Percentiles rank a stretch among this genome's conserved stretches.
These are phyloP conservation scores for Ilex asprella DNA, from an alignment of 257 asterid species.

Conservation along the genomic window DNA sequence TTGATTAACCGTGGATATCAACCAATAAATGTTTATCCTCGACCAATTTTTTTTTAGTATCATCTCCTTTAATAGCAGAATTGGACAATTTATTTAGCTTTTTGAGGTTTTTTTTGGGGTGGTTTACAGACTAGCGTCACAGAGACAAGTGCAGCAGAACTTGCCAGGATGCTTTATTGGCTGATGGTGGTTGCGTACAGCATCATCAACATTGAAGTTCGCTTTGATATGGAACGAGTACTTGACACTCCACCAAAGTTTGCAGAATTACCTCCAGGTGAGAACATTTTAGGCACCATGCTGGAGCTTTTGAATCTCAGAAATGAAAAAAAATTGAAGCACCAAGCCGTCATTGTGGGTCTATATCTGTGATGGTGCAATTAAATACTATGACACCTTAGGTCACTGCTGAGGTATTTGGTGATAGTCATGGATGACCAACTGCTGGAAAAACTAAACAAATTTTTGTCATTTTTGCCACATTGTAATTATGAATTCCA, in stretches of 20 bases:
- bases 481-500: too few species aligned
- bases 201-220: conserved; percentile 88
- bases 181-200: conserved; percentile 99
- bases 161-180: conserved; percentile 92
- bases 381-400: too few species aligned
- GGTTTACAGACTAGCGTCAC: conserved; percentile 77
- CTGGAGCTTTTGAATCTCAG: too few species aligned
- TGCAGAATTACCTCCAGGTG: conserved; percentile 97
- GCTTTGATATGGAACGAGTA: conserved; percentile 92
- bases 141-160: conserved; percentile 87
- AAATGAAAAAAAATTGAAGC: too few species aligned
- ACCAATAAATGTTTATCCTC: not conserved
- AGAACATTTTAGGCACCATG: conserved; percentile 48
- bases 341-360: too few species aligned
- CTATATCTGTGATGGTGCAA: too few species aligned
- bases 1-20: not conserved
- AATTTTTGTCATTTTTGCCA: too few species aligned
- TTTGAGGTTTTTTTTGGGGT: conserved; percentile 6
- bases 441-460: too few species aligned
- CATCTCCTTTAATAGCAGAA: not conserved
- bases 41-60: conserved; percentile 9
- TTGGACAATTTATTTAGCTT: conserved; percentile 3
- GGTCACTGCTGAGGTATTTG: too few species aligned
- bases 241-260: conserved; percentile 75
- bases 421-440: too few species aligned